These are phyloP conservation scores for Rhizopogon roseolus DNA, from an alignment of 768 basidiomycete species.

Conservation along the genomic window DNA sequence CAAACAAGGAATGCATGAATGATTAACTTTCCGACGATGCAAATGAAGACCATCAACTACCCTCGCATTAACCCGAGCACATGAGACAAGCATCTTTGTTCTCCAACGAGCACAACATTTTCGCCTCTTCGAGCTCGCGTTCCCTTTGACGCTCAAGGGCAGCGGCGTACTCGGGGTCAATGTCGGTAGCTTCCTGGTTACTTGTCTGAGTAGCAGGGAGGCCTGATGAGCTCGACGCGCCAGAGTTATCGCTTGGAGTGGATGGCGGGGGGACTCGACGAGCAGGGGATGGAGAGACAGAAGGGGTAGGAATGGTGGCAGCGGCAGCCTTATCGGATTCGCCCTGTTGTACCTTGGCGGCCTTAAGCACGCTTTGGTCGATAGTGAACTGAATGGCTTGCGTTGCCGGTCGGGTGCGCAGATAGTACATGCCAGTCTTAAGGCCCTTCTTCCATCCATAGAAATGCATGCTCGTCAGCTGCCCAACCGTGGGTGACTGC, in stretches of 20 bases:
- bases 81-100: constrained; percentile 94
- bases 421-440: constrained; percentile 98
- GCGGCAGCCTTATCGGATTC: constrained; percentile 13
- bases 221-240: constrained; percentile 12
- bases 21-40: background rate
- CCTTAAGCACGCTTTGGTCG: constrained; percentile 73
- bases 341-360: constrained; percentile 29
- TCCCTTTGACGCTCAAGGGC: constrained; percentile 67
- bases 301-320: constrained; percentile 17
- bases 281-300: constrained; percentile 21
- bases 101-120: constrained; percentile 79
- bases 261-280: constrained; percentile 26
- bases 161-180: constrained; percentile 72
- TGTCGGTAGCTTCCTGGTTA: constrained; percentile 30
- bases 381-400: constrained; percentile 98
- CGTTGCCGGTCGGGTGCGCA: constrained; percentile 90
- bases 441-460: constrained; percentile 99
- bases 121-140: constrained; percentile 76
- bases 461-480: constrained; percentile 95
- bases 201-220: constrained; percentile 6
- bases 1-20: constrained; percentile 4
- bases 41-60: background rate
- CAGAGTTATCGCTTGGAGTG: constrained; percentile 10
- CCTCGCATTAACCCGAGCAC: constrained; percentile 66
- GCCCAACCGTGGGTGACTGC: constrained; percentile 82